phyloP scores from a whole-genome alignment of 768 basidiomycete species.

The Pulveroboletus sp. region DNA sequence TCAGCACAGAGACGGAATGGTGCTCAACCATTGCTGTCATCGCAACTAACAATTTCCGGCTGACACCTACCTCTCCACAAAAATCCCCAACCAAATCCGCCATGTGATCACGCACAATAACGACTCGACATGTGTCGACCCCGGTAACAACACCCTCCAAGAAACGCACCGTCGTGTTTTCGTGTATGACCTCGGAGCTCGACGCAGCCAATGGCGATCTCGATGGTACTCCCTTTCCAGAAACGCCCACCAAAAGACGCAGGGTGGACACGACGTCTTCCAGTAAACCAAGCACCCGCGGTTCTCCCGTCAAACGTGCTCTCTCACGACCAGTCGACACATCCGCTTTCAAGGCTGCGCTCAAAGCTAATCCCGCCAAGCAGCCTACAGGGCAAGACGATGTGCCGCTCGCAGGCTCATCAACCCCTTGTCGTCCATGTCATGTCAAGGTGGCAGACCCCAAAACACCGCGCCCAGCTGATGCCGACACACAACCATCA shows the following conservation, averaged over 20 bases:
- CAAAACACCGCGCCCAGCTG: conserved; percentile 11
- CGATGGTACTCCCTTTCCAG: conserved; percentile 32
- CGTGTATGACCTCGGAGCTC: conserved; percentile 6
- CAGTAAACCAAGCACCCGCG: conserved; percentile 10
- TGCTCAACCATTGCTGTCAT: neutral
- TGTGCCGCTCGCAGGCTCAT: conserved; percentile 14
- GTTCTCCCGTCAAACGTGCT: conserved; percentile 10
- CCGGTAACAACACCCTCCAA: conserved; percentile 18
- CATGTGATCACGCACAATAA: conserved; percentile 17
- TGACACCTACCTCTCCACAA: conserved; percentile 7
- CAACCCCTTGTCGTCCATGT: conserved; percentile 23
- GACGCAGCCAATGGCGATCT: conserved; percentile 26
- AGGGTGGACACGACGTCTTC: conserved; percentile 25
- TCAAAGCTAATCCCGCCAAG: conserved; percentile 10
- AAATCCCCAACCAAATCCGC: conserved; percentile 22
- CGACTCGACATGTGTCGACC: no score
- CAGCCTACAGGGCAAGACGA: neutral
- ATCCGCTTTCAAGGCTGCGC: conserved; percentile 19
- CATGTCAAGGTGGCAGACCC: conserved; percentile 5
- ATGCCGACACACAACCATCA: conserved; percentile 22
- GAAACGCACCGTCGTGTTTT: conserved; percentile 32
- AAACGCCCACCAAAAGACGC: conserved; percentile 44
- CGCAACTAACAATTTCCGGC: neutral
- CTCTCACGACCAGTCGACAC: neutral
- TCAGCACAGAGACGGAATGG: conserved; percentile 5